A percentile compares a stretch with the other conserved stretches of the same genome.
These are phyloP conservation scores for Aspergillus proliferans DNA, from an alignment of 2,329 filamentous ascomycete species.

Conservation along the genomic window DNA sequence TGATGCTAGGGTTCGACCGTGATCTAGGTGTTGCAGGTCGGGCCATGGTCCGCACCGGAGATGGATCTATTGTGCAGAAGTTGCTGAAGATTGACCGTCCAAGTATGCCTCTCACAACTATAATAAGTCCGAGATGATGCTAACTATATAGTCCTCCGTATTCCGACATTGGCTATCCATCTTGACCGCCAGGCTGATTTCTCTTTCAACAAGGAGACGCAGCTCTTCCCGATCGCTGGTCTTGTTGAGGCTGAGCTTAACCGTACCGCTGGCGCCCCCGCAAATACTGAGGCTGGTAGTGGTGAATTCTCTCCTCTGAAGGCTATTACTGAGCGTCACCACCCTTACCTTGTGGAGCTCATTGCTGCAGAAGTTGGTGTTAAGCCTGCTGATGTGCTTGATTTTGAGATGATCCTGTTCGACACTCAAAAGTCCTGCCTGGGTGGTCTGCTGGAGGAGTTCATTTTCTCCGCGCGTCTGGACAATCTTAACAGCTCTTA, in stretches of 20 bases:
- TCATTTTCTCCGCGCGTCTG: slow-evolving; percentile 91
- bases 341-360: slow-evolving; percentile 77
- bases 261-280: slow-evolving; percentile 49
- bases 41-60: slow-evolving; percentile 68
- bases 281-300: slow-evolving; percentile 33
- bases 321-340: slow-evolving; percentile 73
- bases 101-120: slow-evolving; percentile 33
- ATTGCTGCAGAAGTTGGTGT: slow-evolving; percentile 75
- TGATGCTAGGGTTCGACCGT: slow-evolving; percentile 69
- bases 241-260: slow-evolving; percentile 85
- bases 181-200: slow-evolving; percentile 81
- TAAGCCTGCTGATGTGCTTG: slow-evolving; percentile 64
- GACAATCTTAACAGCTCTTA: slow-evolving; percentile 97
- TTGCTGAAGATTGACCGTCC: slow-evolving; percentile 87
- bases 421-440: slow-evolving; percentile 88
- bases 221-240: slow-evolving; percentile 88
- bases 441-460: slow-evolving; percentile 84
- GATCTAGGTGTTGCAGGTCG: slow-evolving; percentile 87
- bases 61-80: slow-evolving; percentile 72
- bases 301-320: slow-evolving; percentile 68
- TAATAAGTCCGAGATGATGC: neutral
- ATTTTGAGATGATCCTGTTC: slow-evolving; percentile 96
- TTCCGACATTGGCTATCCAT: slow-evolving; percentile 91
- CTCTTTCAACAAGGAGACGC: slow-evolving; percentile 92
- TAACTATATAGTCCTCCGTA: slow-evolving; percentile 58